phyloP scores from a whole-genome alignment of 805 yeast genomes.

The Yarrowia keelungensis region DNA sequence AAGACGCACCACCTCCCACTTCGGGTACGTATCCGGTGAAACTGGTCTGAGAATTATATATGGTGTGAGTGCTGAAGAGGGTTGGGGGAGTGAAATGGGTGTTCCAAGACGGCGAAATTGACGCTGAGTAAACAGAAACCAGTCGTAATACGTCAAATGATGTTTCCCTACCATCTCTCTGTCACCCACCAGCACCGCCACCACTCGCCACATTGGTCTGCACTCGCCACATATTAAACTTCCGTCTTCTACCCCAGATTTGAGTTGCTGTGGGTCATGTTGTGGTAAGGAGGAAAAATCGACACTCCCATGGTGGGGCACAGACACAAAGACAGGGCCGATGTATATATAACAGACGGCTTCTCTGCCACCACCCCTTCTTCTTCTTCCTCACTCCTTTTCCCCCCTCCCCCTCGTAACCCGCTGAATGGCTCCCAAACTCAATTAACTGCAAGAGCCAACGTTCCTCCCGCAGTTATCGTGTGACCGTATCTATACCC shows the following conservation, averaged over 20 bases:
- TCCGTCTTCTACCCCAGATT: constrained; percentile 5
- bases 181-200: not conserved
- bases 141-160: too few species aligned
- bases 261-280: not conserved
- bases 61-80: too few species aligned
- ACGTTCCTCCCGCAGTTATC: constrained; percentile 20
- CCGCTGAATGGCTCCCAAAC: constrained; percentile 29
- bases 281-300: not conserved
- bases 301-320: not conserved
- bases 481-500: constrained; percentile 8
- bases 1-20: constrained; percentile 1
- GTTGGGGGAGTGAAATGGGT: too few species aligned
- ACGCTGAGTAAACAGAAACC: too few species aligned
- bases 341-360: not conserved
- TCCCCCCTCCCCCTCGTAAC: not conserved
- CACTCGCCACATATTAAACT: constrained; percentile 4
- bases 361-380: too few species aligned
- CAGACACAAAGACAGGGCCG: not conserved
- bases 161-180: too few species aligned
- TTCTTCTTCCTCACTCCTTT: not conserved
- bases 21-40: constrained; percentile 22
- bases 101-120: too few species aligned
- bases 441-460: constrained; percentile 16
- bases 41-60: constrained; percentile 4
- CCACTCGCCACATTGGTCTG: not conserved